Evolutionary conservation across 331 rosid genomes (phyloP).

Genomic region (Malus hybrid): DNA sequence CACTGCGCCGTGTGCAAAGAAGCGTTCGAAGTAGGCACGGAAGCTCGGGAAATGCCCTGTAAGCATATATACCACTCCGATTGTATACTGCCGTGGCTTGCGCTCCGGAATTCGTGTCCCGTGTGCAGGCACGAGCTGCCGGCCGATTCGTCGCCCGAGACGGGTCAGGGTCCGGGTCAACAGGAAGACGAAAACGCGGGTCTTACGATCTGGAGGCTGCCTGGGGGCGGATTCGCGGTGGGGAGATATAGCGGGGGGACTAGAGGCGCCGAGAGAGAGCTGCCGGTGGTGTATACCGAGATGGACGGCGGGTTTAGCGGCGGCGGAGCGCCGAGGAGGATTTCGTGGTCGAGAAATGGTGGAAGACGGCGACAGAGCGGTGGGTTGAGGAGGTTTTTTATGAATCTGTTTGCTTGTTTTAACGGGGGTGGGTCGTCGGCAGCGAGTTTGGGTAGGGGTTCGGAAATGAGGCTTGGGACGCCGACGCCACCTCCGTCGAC

Average conservation of each 20-base stretch:
- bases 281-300: conserved; percentile 68
- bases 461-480: conserved; percentile 12
- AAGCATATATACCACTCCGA: conserved; percentile 71
- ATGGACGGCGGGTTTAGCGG: conserved; percentile 57
- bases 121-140: conserved; percentile 77
- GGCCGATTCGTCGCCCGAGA: background rate
- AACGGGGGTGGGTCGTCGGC: background rate
- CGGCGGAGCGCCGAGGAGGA: conserved; percentile 52
- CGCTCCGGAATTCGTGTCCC: conserved; percentile 62
- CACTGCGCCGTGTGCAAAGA: conserved; percentile 87
- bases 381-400: conserved; percentile 35
- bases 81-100: conserved; percentile 79
- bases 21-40: conserved; percentile 34
- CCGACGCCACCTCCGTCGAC: background rate
- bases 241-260: conserved; percentile 56
- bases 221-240: conserved; percentile 82
- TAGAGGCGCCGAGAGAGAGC: conserved; percentile 39
- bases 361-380: conserved; percentile 40
- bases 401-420: conserved; percentile 50
- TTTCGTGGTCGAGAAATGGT: conserved; percentile 42
- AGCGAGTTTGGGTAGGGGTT: background rate
- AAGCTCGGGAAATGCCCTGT: conserved; percentile 74
- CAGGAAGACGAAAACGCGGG: conserved; percentile 41
- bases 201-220: conserved; percentile 81
- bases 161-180: background rate